A percentile compares a stretch with the other conserved stretches of the same genome.
Conservation (phyloP, 2,329 filamentous ascomycete genomes). For the Ophiocordyceps australis region DNA sequence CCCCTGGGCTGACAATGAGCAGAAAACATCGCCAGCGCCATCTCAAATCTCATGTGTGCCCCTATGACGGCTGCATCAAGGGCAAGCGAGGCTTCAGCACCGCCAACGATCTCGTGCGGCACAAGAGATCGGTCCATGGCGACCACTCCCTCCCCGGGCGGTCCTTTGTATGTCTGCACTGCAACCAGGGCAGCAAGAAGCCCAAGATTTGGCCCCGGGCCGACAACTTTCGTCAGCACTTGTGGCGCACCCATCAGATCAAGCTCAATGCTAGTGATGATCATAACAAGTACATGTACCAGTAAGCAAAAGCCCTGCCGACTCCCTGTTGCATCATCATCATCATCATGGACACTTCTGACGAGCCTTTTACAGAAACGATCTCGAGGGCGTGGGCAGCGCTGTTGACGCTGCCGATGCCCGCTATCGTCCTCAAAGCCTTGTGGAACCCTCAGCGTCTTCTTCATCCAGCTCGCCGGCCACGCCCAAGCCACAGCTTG, state of each 20-base stretch:
- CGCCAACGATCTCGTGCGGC: slow-evolving; percentile 63
- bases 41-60: slow-evolving; percentile 46
- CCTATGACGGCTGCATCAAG: slow-evolving; percentile 29
- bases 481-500: too few species aligned
- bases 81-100: slow-evolving; percentile 57
- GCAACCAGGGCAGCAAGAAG: slow-evolving; percentile 2
- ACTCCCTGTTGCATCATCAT: neutral
- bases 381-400: slow-evolving; percentile 8
- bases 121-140: slow-evolving; percentile 54
- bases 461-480: neutral
- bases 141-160: slow-evolving; percentile 15
- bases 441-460: too few species aligned
- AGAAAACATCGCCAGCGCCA: slow-evolving; percentile 66
- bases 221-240: slow-evolving; percentile 76
- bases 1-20: slow-evolving; percentile 5
- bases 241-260: slow-evolving; percentile 45
- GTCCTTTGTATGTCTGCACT: slow-evolving; percentile 1
- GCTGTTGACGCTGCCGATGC: slow-evolving; percentile 7
- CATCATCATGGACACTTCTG: neutral
- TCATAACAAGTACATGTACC: slow-evolving; percentile 15
- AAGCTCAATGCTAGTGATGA: slow-evolving; percentile 17
- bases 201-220: slow-evolving; percentile 60
- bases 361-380: neutral
- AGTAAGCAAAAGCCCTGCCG: slow-evolving; percentile 1
- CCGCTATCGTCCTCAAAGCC: too few species aligned